These are phyloP conservation scores for Mrakia hoshinonis DNA, from an alignment of 768 basidiomycete species.

Conservation along the genomic window DNA sequence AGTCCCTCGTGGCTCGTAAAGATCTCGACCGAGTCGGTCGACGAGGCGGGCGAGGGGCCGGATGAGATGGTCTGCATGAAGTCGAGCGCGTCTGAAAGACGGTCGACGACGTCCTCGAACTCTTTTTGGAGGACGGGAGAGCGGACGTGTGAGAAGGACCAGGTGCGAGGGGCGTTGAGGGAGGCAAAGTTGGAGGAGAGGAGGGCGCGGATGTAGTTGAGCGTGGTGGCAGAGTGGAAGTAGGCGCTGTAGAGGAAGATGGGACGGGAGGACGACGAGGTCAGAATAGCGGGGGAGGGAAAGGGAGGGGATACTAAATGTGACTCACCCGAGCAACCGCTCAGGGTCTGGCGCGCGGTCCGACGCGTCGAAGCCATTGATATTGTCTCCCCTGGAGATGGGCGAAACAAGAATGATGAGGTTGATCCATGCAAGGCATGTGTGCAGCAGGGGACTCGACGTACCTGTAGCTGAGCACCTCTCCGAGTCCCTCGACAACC, in stretches of 20 bases:
- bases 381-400: constrained; percentile 73
- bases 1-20: constrained; percentile 73
- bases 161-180: constrained; percentile 77
- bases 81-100: constrained; percentile 82
- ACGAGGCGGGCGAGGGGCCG: constrained; percentile 42
- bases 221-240: constrained; percentile 87
- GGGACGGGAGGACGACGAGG: not conserved
- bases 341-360: constrained; percentile 86
- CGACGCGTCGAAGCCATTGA: constrained; percentile 66
- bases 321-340: constrained; percentile 64
- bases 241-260: constrained; percentile 57
- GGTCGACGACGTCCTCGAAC: constrained; percentile 75
- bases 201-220: constrained; percentile 83
- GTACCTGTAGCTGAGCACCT: constrained; percentile 79
- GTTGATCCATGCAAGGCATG: not conserved
- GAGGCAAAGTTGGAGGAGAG: constrained; percentile 89
- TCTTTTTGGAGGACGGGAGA: constrained; percentile 60
- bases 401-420: not conserved
- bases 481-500: constrained; percentile 56
- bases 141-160: constrained; percentile 87
- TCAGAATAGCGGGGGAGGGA: not conserved
- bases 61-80: constrained; percentile 84
- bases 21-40: constrained; percentile 45
- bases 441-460: constrained; percentile 31
- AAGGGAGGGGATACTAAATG: not conserved